Evolutionary conservation across 75 land plant genomes (phyloP).

Genomic region (Sequoiadendron giganteum): DNA sequence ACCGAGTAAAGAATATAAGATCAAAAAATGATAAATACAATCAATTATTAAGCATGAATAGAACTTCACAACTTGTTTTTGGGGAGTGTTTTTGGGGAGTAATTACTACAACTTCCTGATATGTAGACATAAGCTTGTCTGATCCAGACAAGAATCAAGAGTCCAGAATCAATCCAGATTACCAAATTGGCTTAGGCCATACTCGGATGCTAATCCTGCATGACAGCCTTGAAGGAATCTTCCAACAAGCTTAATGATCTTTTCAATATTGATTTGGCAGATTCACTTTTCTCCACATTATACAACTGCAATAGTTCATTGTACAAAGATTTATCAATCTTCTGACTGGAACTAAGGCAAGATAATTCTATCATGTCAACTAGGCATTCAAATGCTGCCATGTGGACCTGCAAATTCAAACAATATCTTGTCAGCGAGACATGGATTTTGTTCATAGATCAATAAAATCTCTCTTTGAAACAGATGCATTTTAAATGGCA

Average conservation of each 20-base stretch:
- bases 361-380: slow-evolving; percentile 42
- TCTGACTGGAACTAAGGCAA: slow-evolving; percentile 13
- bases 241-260: slow-evolving; percentile 45
- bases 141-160: background rate
- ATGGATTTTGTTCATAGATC: background rate
- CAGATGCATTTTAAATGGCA: background rate
- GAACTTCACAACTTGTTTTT: background rate
- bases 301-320: slow-evolving; percentile 46
- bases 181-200: background rate
- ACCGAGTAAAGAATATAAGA: background rate
- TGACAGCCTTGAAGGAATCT: slow-evolving; percentile 7
- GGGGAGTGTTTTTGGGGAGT: background rate
- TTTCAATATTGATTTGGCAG: slow-evolving; percentile 49
- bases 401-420: slow-evolving; percentile 57
- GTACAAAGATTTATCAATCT: slow-evolving; percentile 29
- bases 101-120: background rate
- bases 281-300: slow-evolving; percentile 56
- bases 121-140: too few species aligned
- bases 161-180: background rate
- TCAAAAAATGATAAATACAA: background rate
- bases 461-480: background rate
- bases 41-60: background rate
- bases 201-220: background rate
- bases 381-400: slow-evolving; percentile 74
- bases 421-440: background rate